phyloP scores from a whole-genome alignment of 345 rosid species.

The Linum lewisii region DNA sequence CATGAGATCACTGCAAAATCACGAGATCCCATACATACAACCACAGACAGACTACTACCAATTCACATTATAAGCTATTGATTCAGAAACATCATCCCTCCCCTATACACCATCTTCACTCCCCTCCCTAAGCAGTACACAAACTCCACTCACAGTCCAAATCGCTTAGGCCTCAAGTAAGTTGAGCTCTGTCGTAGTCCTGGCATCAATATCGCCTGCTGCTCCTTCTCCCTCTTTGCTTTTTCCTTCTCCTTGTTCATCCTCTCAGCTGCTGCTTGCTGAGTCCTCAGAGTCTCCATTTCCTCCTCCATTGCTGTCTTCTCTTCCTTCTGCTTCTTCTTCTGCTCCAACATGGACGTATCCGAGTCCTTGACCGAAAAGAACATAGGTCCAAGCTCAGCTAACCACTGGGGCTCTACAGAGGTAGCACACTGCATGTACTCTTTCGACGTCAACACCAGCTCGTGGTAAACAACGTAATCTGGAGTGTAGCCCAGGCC shows the following conservation, averaged over 20 bases:
- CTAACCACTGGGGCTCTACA: constrained; percentile 92
- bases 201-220: constrained; percentile 63
- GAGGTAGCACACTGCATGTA: constrained; percentile 97
- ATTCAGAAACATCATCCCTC: too few relatives aligned
- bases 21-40: too few relatives aligned
- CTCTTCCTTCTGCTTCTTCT: constrained; percentile 78
- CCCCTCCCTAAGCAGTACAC: constrained; percentile 89
- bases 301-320: constrained; percentile 96
- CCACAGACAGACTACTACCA: too few relatives aligned
- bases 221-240: constrained; percentile 55
- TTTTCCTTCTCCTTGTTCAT: constrained; percentile 46
- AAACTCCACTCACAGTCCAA: constrained; percentile 87
- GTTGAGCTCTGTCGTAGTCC: constrained; percentile 59
- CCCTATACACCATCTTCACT: too few relatives aligned
- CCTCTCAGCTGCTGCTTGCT: constrained; percentile 51
- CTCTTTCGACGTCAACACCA: constrained; percentile 82
- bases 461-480: constrained; percentile 80
- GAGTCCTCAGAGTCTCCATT: constrained; percentile 76
- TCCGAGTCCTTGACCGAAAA: constrained; percentile 91
- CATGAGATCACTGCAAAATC: too few relatives aligned
- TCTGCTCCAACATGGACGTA: constrained; percentile 81
- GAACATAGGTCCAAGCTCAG: constrained; percentile 95
- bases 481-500: constrained; percentile 86
- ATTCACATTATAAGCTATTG: too few relatives aligned
- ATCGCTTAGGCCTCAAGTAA: constrained; percentile 66